phyloP scores from a whole-genome alignment of 305 asterid species.

The Fraxinus ornus region DNA sequence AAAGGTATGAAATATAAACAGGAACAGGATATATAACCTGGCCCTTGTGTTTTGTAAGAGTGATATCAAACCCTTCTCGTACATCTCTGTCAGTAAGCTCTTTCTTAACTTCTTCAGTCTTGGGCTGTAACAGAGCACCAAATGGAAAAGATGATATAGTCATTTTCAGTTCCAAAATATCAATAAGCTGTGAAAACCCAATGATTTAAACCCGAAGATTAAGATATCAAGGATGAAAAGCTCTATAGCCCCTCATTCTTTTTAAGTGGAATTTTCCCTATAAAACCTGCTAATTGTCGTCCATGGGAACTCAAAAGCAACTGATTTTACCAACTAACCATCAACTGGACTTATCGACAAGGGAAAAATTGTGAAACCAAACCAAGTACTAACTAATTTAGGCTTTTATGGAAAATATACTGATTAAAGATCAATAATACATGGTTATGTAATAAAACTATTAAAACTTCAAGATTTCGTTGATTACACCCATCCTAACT shows the following conservation, averaged over 20 bases:
- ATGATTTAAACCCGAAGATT: background rate
- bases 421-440: background rate
- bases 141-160: constrained; percentile 13
- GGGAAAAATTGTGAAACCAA: background rate
- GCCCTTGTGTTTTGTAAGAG: constrained; percentile 81
- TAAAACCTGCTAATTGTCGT: background rate
- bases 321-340: background rate
- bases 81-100: constrained; percentile 83
- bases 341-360: background rate
- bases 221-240: background rate
- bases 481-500: background rate
- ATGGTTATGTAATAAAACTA: background rate
- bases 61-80: constrained; percentile 68
- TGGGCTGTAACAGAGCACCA: constrained; percentile 37
- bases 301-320: background rate
- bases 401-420: background rate
- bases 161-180: background rate
- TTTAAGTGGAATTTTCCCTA: background rate
- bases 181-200: background rate
- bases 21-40: constrained; percentile 55
- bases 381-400: background rate
- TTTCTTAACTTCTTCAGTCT: constrained; percentile 76
- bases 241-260: background rate
- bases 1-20: background rate
- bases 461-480: background rate